Evolutionary conservation across 352 stramenopile species (phyloP), one percentile per base, ranked within the genome.

Genomic region (Discostella stelligera): DNA sequence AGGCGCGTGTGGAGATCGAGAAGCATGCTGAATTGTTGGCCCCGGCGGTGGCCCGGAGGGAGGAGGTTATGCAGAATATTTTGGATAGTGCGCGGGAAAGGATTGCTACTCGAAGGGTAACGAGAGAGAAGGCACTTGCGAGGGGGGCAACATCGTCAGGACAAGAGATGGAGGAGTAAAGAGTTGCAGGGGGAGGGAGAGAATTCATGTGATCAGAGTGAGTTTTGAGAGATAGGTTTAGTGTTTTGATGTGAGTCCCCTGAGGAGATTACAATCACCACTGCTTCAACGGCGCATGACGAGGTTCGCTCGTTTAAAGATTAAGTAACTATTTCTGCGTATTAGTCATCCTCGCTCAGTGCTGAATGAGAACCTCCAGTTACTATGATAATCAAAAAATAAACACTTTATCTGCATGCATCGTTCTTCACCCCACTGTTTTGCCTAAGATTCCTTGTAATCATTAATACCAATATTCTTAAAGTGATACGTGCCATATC

Each of bases 11-110:
- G 8, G 91, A 96, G 82, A 94, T 96, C 81, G 88, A 94, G 79
- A 91, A 96, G 61, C 88, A 88, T 55, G 93, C 94, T 64, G 90
- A 96, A 66, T 73, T 96, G 30, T 82, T 96, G 81, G 89, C 88
- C 25, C 91, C 93, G n/a, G 87, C 85, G 32, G 89, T 93, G 27
- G 84, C 80, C 8, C 85, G 89, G 54, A 83, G 89, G 55, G 90
- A 95, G 82, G 90, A 91, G 66, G 84, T 93, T 64, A 91, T 93
- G 88, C 79, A 87, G n/a, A 91, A 88, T 80, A 84, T 91, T 18
- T 81, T 93, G 53, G 88, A 93, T 56, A 82, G 70, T 50, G 85
- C 88, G 9, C 82, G 82, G 50, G 77, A 64, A 50, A 73, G 88
- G 56, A 91, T 93, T 83, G 88, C 88, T 18, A 84, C 88, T 20